phyloP scores from a whole-genome alignment of 2,329 filamentous ascomycete genomes.

The Calonectria ilicicola region DNA sequence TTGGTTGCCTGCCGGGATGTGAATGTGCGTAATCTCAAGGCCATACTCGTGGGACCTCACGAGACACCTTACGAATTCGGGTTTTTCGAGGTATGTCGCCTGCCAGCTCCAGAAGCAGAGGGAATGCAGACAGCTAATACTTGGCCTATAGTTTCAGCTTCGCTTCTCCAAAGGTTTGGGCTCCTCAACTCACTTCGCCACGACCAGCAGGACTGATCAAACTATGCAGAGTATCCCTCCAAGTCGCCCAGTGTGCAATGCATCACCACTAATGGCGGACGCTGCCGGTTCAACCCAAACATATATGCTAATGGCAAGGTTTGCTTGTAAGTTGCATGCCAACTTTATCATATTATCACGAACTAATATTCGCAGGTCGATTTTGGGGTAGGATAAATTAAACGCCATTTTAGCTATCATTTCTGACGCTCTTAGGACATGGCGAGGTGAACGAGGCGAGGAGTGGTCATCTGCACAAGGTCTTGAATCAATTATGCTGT shows the following conservation, averaged over 20 bases:
- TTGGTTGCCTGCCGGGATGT: constrained; percentile 88
- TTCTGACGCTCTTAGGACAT: constrained; percentile 75
- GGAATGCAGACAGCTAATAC: constrained; percentile 5
- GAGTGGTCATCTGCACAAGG: constrained; percentile 98
- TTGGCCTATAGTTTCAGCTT: constrained; percentile 72
- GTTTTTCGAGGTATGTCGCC: constrained; percentile 84
- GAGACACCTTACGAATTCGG: constrained; percentile 97
- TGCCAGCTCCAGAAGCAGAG: background rate
- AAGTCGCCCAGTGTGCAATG: constrained; percentile 73
- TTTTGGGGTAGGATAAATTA: constrained; percentile 74
- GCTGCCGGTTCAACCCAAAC: constrained; percentile 95
- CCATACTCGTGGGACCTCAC: constrained; percentile 90
- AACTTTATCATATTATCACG: background rate
- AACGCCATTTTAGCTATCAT: background rate
- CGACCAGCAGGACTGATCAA: background rate
- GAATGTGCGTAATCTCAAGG: constrained; percentile 89
- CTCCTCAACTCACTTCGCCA: background rate
- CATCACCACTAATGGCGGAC: constrained; percentile 88
- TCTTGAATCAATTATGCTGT: constrained; percentile 92
- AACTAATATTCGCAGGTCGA: constrained; percentile 71
- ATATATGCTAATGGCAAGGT: constrained; percentile 94
- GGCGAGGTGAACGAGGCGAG: constrained; percentile 90
- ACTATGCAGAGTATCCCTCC: constrained; percentile 79
- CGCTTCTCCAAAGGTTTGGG: constrained; percentile 78
- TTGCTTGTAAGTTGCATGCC: constrained; percentile 77